These are phyloP conservation scores for Zymoseptoria passerinii DNA, from an alignment of 2,329 filamentous ascomycete species.

Conservation along the genomic window DNA sequence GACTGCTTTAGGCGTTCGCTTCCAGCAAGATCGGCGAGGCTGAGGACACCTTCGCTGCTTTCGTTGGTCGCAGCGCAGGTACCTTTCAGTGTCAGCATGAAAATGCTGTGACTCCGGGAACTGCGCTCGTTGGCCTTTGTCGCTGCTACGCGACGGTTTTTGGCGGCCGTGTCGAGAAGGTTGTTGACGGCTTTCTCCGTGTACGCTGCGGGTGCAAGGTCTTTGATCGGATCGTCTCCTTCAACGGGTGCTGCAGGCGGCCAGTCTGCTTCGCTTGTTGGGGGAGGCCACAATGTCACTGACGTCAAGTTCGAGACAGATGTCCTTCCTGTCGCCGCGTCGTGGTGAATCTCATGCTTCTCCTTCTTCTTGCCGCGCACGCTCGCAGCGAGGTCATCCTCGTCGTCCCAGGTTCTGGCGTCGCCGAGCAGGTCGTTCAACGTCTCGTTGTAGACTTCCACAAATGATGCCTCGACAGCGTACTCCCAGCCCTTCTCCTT, in stretches of 20 bases:
- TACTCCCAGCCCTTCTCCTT: conserved; percentile 92
- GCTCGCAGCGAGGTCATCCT: conserved; percentile 22
- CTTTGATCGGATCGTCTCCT: conserved; percentile 1
- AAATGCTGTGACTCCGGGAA: conserved; percentile 90
- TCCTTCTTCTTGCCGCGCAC: conserved; percentile 47
- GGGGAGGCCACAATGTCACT: conserved; percentile 66
- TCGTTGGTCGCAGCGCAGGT: conserved; percentile 68
- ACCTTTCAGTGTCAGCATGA: conserved; percentile 67
- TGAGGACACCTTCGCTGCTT: conserved; percentile 83
- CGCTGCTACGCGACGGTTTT: conserved; percentile 84
- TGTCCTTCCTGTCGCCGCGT: conserved; percentile 72
- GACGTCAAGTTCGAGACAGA: conserved; percentile 71
- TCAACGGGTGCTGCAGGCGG: conserved; percentile 18
- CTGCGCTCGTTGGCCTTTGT: conserved; percentile 97
- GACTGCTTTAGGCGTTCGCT: conserved; percentile 85
- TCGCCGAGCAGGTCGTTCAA: conserved; percentile 79
- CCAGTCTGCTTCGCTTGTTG: conserved; percentile 52
- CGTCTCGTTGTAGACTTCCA: conserved; percentile 98
- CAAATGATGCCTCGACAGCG: conserved; percentile 86
- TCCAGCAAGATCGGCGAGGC: conserved; percentile 90
- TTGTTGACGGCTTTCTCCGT: conserved; percentile 23
- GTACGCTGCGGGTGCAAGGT: conserved; percentile 15
- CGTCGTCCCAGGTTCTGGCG: conserved; percentile 54
- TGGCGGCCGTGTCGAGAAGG: conserved; percentile 62
- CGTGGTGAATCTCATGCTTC: conserved; percentile 84